Evolutionary conservation across 2,329 filamentous ascomycete species (phyloP).

Genomic region (Alternaria infectoria): DNA sequence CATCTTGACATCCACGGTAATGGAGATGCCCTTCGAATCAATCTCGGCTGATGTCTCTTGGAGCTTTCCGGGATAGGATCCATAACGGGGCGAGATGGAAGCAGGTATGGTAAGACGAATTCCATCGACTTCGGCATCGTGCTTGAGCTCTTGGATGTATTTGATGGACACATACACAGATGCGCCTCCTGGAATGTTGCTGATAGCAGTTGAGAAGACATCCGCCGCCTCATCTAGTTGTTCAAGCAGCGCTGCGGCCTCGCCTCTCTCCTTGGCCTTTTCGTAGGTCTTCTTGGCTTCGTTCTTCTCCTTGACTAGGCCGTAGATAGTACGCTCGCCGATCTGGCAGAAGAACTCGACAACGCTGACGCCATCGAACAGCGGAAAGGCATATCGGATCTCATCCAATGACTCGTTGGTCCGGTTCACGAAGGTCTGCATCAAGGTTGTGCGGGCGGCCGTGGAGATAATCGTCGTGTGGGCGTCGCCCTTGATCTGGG

Average conservation of each 20-base stretch:
- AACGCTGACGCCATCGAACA: conserved; percentile 9
- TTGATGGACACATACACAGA: conserved; percentile 1
- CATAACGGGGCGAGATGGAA: conserved; percentile 1
- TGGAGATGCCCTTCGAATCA: background rate
- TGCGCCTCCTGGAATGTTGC: background rate
- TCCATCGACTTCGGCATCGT: conserved; percentile 11
- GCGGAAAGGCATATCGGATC: conserved; percentile 8
- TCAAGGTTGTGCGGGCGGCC: conserved; percentile 3
- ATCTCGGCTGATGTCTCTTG: background rate
- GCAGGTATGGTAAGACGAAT: conserved; percentile 6
- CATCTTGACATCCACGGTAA: conserved; percentile 9
- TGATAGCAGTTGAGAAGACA: conserved; percentile 7
- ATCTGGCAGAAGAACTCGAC: conserved; percentile 8
- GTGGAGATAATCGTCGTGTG: conserved; percentile 5
- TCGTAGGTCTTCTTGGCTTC: conserved; percentile 8
- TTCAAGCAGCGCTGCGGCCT: conserved; percentile 5
- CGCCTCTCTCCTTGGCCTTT: background rate
- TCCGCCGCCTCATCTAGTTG: conserved; percentile 7
- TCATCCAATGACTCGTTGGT: background rate
- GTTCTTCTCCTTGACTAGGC: conserved; percentile 7
- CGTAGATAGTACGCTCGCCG: conserved; percentile 7
- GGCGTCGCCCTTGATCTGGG: conserved; percentile 2
- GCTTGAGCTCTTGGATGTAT: conserved; percentile 8
- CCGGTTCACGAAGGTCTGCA: conserved; percentile 2
- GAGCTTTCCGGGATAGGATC: background rate